Evolutionary conservation across 2,329 filamentous ascomycete species (phyloP).

Genomic region (Cercospora brassicicola): DNA sequence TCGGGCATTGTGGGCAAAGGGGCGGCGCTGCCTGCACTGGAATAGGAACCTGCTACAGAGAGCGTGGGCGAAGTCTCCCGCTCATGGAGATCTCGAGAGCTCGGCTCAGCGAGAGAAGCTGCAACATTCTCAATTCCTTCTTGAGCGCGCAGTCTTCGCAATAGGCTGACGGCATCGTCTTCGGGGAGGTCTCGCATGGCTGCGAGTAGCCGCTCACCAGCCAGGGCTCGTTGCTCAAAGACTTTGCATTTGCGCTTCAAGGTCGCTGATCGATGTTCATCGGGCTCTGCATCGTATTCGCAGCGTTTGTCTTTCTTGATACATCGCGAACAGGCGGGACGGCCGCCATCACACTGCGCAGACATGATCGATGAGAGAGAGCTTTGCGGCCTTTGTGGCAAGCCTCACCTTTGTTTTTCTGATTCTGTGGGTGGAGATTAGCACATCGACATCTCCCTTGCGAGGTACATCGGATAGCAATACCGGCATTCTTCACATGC

Average conservation of each 20-base stretch:
- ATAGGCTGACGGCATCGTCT: neutral
- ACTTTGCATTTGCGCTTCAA: constrained; percentile 7
- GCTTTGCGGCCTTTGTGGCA: neutral
- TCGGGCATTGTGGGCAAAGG: neutral
- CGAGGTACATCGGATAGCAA: neutral
- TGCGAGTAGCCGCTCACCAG: neutral
- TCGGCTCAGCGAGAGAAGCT: neutral
- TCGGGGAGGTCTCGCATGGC: neutral
- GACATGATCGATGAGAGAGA: neutral
- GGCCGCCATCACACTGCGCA: constrained; percentile 7
- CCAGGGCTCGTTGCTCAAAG: neutral
- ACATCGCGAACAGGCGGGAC: constrained; percentile 9
- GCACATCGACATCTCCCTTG: neutral
- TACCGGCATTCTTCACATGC: constrained; percentile 13
- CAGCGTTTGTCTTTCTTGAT: neutral
- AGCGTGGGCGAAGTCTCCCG: neutral
- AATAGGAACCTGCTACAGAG: neutral
- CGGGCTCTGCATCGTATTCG: constrained; percentile 10
- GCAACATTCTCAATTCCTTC: neutral
- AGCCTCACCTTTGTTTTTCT: constrained; percentile 5
- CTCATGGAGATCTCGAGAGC: neutral
- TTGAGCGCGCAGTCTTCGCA: constrained; percentile 3
- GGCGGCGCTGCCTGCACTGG: neutral
- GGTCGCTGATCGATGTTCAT: constrained; percentile 7
- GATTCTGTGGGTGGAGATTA: neutral